phyloP scores from a whole-genome alignment of 139 green algal genomes.

The Trebouxia sp. region DNA sequence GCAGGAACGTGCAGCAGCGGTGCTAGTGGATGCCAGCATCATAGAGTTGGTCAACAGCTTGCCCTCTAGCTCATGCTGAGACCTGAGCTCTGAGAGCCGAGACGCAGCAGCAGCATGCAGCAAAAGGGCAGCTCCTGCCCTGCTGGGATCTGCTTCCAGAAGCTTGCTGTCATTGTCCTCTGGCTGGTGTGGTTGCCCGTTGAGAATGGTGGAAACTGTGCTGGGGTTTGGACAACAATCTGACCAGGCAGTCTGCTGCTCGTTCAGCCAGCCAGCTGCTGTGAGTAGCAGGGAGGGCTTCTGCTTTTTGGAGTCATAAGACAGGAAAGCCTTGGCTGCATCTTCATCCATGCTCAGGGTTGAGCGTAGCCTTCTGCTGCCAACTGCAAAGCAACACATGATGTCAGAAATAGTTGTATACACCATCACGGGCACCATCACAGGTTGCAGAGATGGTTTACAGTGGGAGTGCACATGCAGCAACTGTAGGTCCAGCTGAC shows the following conservation, averaged over 20 bases:
- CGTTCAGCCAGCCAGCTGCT: not conserved
- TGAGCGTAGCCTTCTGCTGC: not conserved
- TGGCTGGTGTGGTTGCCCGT: not conserved
- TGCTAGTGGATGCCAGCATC: not conserved
- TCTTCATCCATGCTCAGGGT: not conserved
- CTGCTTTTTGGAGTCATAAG: constrained; percentile 13
- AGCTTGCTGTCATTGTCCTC: not conserved
- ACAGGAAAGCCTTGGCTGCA: not conserved
- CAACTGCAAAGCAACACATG: not conserved
- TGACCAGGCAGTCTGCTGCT: not conserved
- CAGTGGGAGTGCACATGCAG: no score
- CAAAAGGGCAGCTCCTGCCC: not conserved
- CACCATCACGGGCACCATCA: not conserved
- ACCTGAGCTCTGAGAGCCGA: not conserved
- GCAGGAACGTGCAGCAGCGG: not conserved
- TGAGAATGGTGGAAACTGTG: not conserved
- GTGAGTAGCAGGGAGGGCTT: not conserved
- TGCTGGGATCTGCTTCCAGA: not conserved
- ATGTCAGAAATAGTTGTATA: not conserved
- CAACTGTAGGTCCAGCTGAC: no score
- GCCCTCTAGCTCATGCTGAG: constrained; percentile 9
- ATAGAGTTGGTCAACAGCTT: constrained; percentile 2
- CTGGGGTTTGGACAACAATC: not conserved
- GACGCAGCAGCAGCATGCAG: not conserved
- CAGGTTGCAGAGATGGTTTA: no score